phyloP scores from a whole-genome alignment of 768 basidiomycete species.

The Podaxis mareebaensis region DNA sequence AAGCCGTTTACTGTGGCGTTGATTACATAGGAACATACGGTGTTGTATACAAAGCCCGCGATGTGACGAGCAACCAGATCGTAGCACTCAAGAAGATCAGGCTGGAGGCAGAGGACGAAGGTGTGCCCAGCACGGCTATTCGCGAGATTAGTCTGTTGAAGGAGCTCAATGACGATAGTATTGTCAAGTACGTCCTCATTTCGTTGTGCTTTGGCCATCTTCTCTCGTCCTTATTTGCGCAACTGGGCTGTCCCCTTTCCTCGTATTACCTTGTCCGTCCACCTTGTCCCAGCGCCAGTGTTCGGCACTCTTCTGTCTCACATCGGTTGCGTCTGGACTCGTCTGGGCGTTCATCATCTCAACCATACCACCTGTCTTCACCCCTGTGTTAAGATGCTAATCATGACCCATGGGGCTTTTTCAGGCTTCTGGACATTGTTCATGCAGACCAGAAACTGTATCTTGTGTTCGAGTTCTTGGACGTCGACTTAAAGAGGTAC shows the following conservation, averaged over 20 bases:
- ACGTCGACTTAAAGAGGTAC: constrained; percentile 95
- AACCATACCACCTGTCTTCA: constrained; percentile 13
- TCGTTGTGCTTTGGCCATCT: constrained; percentile 1
- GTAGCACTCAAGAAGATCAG: constrained; percentile 99
- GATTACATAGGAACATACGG: constrained; percentile 84
- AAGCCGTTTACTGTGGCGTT: constrained; percentile 6
- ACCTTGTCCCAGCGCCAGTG: not conserved
- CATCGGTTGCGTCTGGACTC: not conserved
- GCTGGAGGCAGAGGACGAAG: constrained; percentile 97
- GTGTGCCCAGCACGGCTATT: constrained; percentile 97
- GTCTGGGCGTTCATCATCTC: constrained; percentile 13
- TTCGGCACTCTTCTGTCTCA: not conserved
- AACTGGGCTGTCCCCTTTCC: not conserved
- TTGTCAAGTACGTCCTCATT: constrained; percentile 70
- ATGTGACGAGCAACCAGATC: constrained; percentile 73
- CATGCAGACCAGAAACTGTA: constrained; percentile 97
- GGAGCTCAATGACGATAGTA: constrained; percentile 94
- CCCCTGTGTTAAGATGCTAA: constrained; percentile 1
- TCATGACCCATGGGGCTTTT: constrained; percentile 1
- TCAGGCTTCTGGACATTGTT: constrained; percentile 91
- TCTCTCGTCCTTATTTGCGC: not conserved
- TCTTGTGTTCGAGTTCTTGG: constrained; percentile 96
- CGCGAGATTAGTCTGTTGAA: constrained; percentile 97
- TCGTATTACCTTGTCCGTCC: not conserved
- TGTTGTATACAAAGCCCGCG: constrained; percentile 96